Conservation (phyloP, 805 yeast species). For the Candida insectorum region DNA sequence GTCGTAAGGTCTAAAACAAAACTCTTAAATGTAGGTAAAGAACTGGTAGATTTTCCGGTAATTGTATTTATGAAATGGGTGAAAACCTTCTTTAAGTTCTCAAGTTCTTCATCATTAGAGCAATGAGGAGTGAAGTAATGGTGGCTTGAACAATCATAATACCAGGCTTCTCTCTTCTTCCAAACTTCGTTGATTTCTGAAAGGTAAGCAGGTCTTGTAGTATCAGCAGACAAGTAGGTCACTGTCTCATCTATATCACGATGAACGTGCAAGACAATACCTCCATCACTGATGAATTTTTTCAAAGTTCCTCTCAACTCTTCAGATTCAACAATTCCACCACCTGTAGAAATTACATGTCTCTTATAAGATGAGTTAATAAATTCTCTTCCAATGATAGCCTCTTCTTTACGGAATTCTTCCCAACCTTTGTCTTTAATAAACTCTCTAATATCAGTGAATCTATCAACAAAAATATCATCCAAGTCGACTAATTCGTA, state of each 20-base stretch:
- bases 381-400: slow-evolving; percentile 49
- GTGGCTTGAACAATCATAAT: slow-evolving; percentile 74
- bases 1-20: slow-evolving; percentile 71
- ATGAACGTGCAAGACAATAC: slow-evolving; percentile 86
- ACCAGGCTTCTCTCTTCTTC: slow-evolving; percentile 76
- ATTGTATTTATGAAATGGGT: slow-evolving; percentile 55
- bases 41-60: slow-evolving; percentile 47
- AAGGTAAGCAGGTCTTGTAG: slow-evolving; percentile 81
- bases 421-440: slow-evolving; percentile 80
- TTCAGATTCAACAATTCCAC: slow-evolving; percentile 84
- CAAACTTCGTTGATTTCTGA: slow-evolving; percentile 83
- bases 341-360: slow-evolving; percentile 87
- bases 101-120: slow-evolving; percentile 49
- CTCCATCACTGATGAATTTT: slow-evolving; percentile 52
- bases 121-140: slow-evolving; percentile 78
- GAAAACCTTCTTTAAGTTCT: slow-evolving; percentile 56
- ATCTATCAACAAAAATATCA: slow-evolving; percentile 55
- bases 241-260: slow-evolving; percentile 82
- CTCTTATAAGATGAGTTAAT: slow-evolving; percentile 41
- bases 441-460: slow-evolving; percentile 55
- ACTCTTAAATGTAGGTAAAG: slow-evolving; percentile 49
- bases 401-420: slow-evolving; percentile 71
- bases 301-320: slow-evolving; percentile 64
- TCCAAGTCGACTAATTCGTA: slow-evolving; percentile 77
- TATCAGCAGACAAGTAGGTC: slow-evolving; percentile 68